A percentile compares a stretch with the other conserved stretches of the same genome.
These are phyloP conservation scores for Aspergillus hortae DNA, from an alignment of 2,329 filamentous ascomycete genomes.

Conservation along the genomic window DNA sequence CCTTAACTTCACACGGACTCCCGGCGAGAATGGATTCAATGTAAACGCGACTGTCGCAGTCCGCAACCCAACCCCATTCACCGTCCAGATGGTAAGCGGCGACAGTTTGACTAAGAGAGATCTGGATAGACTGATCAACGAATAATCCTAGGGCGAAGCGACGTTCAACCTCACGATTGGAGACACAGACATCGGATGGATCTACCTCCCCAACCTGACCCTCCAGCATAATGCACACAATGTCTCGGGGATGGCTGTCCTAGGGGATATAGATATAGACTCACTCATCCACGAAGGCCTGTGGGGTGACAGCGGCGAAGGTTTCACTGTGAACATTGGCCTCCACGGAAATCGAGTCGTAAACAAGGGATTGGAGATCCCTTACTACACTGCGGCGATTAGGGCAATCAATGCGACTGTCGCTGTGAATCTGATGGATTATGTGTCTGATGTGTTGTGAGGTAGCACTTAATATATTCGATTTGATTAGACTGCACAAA, in stretches of 20 bases:
- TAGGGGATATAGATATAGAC: constrained; percentile 16
- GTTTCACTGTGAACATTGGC: constrained; percentile 18
- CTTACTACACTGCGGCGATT: constrained; percentile 23
- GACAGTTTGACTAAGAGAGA: background rate
- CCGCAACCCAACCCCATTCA: constrained; percentile 18
- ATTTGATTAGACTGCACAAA: background rate
- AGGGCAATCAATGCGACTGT: constrained; percentile 16
- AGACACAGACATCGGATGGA: constrained; percentile 17
- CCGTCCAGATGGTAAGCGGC: constrained; percentile 19
- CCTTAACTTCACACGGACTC: constrained; percentile 13
- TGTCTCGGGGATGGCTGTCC: constrained; percentile 9
- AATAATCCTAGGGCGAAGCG: constrained; percentile 16
- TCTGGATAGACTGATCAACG: background rate
- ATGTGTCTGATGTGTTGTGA: constrained; percentile 11
- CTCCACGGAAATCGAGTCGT: constrained; percentile 21
- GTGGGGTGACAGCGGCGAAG: constrained; percentile 8
- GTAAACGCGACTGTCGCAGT: constrained; percentile 24
- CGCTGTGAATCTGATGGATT: constrained; percentile 19
- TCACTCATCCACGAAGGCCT: constrained; percentile 20
- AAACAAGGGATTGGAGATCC: constrained; percentile 24
- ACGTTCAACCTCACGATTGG: constrained; percentile 23
- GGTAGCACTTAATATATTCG: background rate
- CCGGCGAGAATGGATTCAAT: constrained; percentile 19
- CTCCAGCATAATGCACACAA: constrained; percentile 10
- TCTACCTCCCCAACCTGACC: constrained; percentile 20